Percentiles rank a stretch among this genome's conserved stretches.
Conservation (phyloP, 2,329 filamentous ascomycete genomes). For the Volutella citrinella region DNA sequence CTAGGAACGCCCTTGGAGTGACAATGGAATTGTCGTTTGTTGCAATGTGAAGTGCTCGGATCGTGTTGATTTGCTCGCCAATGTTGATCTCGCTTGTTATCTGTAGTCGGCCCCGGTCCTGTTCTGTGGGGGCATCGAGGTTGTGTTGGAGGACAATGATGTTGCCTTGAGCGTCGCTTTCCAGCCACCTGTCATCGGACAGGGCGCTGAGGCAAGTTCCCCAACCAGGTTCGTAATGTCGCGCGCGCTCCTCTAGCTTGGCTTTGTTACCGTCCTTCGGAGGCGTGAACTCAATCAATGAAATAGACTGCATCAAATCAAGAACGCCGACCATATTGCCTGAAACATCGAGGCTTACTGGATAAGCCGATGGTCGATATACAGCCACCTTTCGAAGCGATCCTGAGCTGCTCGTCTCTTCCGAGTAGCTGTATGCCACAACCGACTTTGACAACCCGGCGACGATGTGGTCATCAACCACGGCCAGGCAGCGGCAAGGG, state of each 20-base stretch:
- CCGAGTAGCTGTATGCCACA: conserved; percentile 53
- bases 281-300: conserved; percentile 68
- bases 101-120: conserved; percentile 69
- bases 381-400: conserved; percentile 68
- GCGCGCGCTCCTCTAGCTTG: conserved; percentile 68
- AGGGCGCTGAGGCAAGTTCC: conserved; percentile 73
- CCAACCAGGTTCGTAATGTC: conserved; percentile 82
- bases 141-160: conserved; percentile 78
- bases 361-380: conserved; percentile 80
- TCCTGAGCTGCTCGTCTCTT: conserved; percentile 53
- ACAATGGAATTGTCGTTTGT: conserved; percentile 64
- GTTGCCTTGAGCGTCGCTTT: conserved; percentile 86
- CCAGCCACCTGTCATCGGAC: conserved; percentile 71
- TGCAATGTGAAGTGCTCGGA: conserved; percentile 69
- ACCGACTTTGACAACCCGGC: conserved; percentile 89
- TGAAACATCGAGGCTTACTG: conserved; percentile 74
- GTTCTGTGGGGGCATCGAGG: conserved; percentile 65
- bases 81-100: conserved; percentile 79
- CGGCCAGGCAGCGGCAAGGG: conserved; percentile 74
- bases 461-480: conserved; percentile 75
- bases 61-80: conserved; percentile 91
- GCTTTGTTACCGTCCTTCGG: conserved; percentile 56
- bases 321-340: conserved; percentile 77
- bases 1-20: conserved; percentile 80
- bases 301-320: conserved; percentile 91